Percentiles rank a stretch among this genome's conserved stretches.
Conservation (phyloP, 495 filamentous ascomycete genomes). For the Parathielavia appendiculata region DNA sequence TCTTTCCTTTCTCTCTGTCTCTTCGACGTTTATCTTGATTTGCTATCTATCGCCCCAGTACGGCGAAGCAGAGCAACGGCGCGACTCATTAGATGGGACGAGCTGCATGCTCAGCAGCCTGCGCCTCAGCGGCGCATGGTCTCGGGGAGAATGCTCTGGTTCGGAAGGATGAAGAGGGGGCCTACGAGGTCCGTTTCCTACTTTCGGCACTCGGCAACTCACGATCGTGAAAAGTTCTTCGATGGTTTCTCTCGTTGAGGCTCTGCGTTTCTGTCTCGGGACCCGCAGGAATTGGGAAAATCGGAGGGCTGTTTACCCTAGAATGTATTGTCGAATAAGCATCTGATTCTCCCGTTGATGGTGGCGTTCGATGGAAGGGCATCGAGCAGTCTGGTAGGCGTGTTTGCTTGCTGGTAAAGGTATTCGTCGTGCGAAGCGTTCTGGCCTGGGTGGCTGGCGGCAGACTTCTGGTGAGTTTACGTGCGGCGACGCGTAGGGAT, state of each 20-base stretch:
- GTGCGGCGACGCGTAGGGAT: slow-evolving; percentile 18
- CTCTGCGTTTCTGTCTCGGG: slow-evolving; percentile 15
- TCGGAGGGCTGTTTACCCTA: slow-evolving; percentile 33
- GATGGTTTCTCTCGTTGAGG: slow-evolving; percentile 15
- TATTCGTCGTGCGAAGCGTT: slow-evolving; percentile 17
- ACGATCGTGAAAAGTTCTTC: slow-evolving; percentile 24
- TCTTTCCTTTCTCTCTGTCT: slow-evolving; percentile 8
- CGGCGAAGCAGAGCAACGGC: not conserved
- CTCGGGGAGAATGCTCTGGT: slow-evolving; percentile 20
- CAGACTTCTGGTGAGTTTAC: slow-evolving; percentile 19
- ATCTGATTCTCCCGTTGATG: slow-evolving; percentile 34
- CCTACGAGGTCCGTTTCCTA: not conserved
- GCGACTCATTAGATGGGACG: not conserved
- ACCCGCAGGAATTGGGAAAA: slow-evolving; percentile 21
- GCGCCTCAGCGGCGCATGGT: slow-evolving; percentile 9
- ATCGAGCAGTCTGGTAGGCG: slow-evolving; percentile 18
- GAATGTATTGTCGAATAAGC: slow-evolving; percentile 38
- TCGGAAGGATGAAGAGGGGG: slow-evolving; percentile 6
- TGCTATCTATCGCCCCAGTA: slow-evolving; percentile 5
- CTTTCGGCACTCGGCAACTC: slow-evolving; percentile 16
- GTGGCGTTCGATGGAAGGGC: slow-evolving; percentile 26
- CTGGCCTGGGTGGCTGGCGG: slow-evolving; percentile 6
- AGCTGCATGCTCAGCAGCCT: not conserved
- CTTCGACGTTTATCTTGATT: slow-evolving; percentile 21
- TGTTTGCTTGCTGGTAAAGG: slow-evolving; percentile 19